Conservation (phyloP, 2,329 filamentous ascomycete genomes). For the Colletotrichum somersetense region DNA sequence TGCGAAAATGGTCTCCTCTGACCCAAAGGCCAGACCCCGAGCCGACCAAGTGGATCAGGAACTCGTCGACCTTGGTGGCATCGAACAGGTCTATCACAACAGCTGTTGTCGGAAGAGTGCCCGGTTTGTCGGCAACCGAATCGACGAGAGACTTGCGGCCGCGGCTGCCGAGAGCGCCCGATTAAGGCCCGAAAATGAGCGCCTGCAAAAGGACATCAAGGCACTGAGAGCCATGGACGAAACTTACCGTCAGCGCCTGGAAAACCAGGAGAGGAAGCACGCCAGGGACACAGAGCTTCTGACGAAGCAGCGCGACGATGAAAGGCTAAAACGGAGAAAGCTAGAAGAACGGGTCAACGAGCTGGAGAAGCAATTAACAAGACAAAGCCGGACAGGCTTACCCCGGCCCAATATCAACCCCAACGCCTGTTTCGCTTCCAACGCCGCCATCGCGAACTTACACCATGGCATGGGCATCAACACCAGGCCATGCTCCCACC, state of each 20-base stretch:
- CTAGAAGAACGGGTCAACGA: conserved; percentile 48
- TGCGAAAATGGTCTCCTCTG: conserved; percentile 51
- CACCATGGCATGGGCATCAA: neutral
- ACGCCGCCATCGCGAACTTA: neutral
- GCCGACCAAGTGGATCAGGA: conserved; percentile 56
- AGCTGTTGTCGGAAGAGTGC: conserved; percentile 56
- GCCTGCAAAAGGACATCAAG: conserved; percentile 50
- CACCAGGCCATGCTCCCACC: conserved; percentile 17
- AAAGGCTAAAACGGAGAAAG: conserved; percentile 49
- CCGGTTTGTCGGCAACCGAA: conserved; percentile 53
- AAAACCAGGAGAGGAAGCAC: conserved; percentile 52
- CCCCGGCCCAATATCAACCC: conserved; percentile 40
- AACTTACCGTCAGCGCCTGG: conserved; percentile 55
- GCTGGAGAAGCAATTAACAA: conserved; percentile 42
- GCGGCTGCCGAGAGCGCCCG: conserved; percentile 41
- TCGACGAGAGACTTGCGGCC: conserved; percentile 52
- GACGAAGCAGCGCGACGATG: conserved; percentile 52
- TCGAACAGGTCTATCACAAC: conserved; percentile 62
- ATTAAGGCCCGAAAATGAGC: conserved; percentile 51
- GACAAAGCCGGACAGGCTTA: conserved; percentile 2
- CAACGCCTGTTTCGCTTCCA: neutral
- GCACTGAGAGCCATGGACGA: conserved; percentile 55
- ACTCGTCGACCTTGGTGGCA: conserved; percentile 59
- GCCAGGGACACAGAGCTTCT: conserved; percentile 51
- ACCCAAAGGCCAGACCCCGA: conserved; percentile 50